Percentiles rank a stretch among this genome's conserved stretches.
Conservation (phyloP, 2,329 filamentous ascomycete genomes). For the Penicillium sp. region DNA sequence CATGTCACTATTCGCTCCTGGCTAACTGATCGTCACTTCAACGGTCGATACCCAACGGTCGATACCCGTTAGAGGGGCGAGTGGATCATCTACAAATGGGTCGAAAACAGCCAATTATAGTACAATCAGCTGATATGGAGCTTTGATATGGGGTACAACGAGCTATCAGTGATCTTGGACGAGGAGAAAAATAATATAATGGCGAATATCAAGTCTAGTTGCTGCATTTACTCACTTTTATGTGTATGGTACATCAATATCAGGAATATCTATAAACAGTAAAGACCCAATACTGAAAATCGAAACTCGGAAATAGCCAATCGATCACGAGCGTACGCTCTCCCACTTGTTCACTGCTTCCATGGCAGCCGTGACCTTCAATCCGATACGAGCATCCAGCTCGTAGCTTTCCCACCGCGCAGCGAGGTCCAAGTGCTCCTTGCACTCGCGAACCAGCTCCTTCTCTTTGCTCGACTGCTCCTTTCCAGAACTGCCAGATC, state of each 20-base stretch:
- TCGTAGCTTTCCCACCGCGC: conserved; percentile 59
- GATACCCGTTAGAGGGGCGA: background rate
- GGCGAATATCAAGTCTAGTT: background rate
- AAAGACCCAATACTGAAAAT: background rate
- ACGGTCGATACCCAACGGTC: background rate
- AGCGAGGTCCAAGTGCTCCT: conserved; percentile 53
- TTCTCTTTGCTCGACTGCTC: conserved; percentile 23
- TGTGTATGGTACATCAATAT: background rate
- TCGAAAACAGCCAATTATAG: background rate
- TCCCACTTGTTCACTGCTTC: conserved; percentile 45
- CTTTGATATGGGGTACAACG: too few species aligned
- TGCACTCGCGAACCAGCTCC: conserved; percentile 49
- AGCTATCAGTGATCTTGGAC: background rate
- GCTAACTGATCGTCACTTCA: background rate
- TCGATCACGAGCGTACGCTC: conserved; percentile 20
- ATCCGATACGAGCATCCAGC: conserved; percentile 53
- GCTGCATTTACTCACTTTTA: background rate
- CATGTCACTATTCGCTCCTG: background rate
- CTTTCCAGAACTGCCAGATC: background rate
- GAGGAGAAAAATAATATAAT: background rate
- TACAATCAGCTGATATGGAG: background rate
- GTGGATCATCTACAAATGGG: background rate
- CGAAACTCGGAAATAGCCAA: background rate
- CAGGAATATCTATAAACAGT: background rate
- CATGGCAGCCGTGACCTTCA: conserved; percentile 46